Percentiles rank a stretch among this genome's conserved stretches.
phyloP scores from a whole-genome alignment of 441 rosid species.

The Populus hybrid region DNA sequence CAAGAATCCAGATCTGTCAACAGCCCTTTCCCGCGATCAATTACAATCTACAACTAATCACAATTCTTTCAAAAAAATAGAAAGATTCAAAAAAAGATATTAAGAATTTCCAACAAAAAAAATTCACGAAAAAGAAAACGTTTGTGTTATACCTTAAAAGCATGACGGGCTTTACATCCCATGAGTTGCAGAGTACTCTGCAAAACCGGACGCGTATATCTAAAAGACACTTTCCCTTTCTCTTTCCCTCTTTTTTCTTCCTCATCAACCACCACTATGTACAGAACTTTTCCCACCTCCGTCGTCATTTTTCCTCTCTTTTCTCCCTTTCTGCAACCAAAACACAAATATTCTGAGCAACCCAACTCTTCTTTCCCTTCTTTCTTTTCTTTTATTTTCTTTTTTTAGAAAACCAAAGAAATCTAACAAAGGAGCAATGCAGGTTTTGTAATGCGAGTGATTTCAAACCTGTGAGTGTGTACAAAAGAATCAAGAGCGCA shows the following conservation, averaged over 20 bases:
- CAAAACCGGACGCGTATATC: conserved; percentile 85
- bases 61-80: not conserved
- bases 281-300: conserved; percentile 73
- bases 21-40: not conserved
- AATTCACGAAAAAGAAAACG: too few relatives aligned
- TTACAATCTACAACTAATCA: not conserved
- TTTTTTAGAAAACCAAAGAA: not conserved
- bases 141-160: conserved; percentile 63
- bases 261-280: conserved; percentile 74
- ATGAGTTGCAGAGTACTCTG: conserved; percentile 95
- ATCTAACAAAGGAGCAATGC: conserved; percentile 8
- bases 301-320: conserved; percentile 22
- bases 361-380: not conserved
- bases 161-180: conserved; percentile 99
- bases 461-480: not conserved
- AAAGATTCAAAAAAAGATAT: not conserved
- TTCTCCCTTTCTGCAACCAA: not conserved
- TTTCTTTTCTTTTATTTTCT: not conserved
- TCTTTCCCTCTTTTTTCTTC: conserved; percentile 28
- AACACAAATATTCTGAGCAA: not conserved
- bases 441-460: conserved; percentile 8
- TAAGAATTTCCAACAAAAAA: not conserved
- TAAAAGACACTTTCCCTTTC: conserved; percentile 53
- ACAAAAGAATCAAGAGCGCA: not conserved
- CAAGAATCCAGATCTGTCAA: not conserved